Conservation (phyloP, 2,329 filamentous ascomycete genomes). For the Nemania sp. region DNA sequence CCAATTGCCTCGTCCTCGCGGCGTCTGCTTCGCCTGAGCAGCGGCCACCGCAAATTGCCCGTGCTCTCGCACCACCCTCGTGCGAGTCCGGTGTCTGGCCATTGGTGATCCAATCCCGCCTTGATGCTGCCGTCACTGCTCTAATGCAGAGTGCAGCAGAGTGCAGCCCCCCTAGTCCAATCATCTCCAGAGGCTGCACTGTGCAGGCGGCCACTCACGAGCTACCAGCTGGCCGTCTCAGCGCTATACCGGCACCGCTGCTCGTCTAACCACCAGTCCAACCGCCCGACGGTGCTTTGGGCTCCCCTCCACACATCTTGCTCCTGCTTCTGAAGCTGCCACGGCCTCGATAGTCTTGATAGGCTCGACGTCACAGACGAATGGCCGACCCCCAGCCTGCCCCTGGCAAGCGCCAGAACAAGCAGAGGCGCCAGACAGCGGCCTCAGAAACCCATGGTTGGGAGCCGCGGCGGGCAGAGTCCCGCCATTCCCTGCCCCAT, state of each 20-base stretch:
- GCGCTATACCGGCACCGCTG: slow-evolving; percentile 34
- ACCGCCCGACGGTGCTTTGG: slow-evolving; percentile 33
- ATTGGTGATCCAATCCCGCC: slow-evolving; percentile 33
- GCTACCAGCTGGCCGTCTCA: slow-evolving; percentile 40
- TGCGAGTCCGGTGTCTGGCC: slow-evolving; percentile 31
- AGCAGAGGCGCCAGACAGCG: slow-evolving; percentile 36
- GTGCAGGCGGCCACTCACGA: slow-evolving; percentile 40
- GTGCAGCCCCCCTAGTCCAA: slow-evolving; percentile 36
- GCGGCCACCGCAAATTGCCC: not conserved
- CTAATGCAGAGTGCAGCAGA: slow-evolving; percentile 40
- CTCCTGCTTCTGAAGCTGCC: slow-evolving; percentile 36
- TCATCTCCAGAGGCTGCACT: slow-evolving; percentile 33
- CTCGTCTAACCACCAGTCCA: slow-evolving; percentile 36
- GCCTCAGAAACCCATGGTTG: slow-evolving; percentile 39
- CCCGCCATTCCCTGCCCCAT: slow-evolving; percentile 43
- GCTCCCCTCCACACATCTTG: slow-evolving; percentile 33
- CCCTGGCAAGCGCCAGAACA: slow-evolving; percentile 36
- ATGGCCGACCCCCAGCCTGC: slow-evolving; percentile 39
- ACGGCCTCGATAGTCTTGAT: too few relatives aligned
- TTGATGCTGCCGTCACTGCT: slow-evolving; percentile 38
- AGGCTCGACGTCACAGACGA: slow-evolving; percentile 35
- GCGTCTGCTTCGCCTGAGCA: too few relatives aligned
- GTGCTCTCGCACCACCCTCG: slow-evolving; percentile 31
- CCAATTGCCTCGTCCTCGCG: slow-evolving; percentile 7
- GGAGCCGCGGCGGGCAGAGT: slow-evolving; percentile 34